These are phyloP conservation scores for Dactylorhiza incarnata DNA, from an alignment of 106 monocot species.

Conservation along the genomic window DNA sequence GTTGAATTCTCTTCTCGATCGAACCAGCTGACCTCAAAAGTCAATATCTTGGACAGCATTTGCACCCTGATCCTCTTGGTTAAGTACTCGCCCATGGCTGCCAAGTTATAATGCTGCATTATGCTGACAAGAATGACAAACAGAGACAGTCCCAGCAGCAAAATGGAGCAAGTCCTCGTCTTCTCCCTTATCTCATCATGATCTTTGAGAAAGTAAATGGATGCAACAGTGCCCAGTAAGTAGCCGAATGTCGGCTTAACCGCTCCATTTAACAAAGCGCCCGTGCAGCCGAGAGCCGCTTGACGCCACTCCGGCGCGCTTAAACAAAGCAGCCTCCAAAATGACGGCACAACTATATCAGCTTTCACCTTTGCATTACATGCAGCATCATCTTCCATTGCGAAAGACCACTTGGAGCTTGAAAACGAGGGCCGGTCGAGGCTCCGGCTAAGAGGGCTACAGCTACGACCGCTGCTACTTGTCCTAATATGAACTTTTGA, in stretches of 20 bases:
- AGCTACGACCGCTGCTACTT: not conserved
- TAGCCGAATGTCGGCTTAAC: not conserved
- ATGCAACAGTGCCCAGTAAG: not conserved
- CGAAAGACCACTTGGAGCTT: not conserved
- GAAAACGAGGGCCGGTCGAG: not conserved
- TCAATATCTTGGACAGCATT: slow-evolving; percentile 12
- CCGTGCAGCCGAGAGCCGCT: not conserved
- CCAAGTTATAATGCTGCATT: slow-evolving; percentile 16
- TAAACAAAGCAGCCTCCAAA: not conserved
- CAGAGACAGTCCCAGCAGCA: not conserved
- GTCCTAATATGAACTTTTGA: not conserved
- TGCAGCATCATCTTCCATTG: not conserved
- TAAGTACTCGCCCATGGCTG: slow-evolving; percentile 7
- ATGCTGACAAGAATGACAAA: slow-evolving; percentile 3
- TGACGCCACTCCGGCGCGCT: not conserved
- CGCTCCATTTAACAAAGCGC: not conserved
- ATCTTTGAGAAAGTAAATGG: not conserved
- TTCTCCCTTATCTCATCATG: not conserved
- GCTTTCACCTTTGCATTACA: not conserved
- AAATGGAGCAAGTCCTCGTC: not conserved
- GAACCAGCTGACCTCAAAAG: slow-evolving; percentile 14
- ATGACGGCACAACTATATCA: not conserved
- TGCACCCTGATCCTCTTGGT: slow-evolving; percentile 12
- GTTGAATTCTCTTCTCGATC: slow-evolving; percentile 10
- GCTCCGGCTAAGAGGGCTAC: not conserved